Evolutionary conservation across 2,329 filamentous ascomycete species (phyloP), one percentile per base, ranked within the genome.

Genomic region (Ophiostoma populinum): DNA sequence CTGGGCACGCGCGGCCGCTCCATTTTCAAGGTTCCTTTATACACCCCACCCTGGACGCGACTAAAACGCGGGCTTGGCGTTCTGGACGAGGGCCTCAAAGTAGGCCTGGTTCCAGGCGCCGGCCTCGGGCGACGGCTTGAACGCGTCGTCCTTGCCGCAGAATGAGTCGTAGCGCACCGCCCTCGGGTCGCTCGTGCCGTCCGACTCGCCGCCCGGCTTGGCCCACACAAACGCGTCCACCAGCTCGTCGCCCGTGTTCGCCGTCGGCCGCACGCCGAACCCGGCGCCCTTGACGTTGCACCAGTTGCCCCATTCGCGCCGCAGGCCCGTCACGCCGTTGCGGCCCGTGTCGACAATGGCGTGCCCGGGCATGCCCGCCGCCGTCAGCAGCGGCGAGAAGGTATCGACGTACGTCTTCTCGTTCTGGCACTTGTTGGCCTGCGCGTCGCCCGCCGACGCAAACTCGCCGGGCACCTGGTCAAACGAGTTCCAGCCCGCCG

Each of bases 151-250:
- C 47, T 53, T 53, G 35, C 53, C 54, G 45, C 53, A 57, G 50
- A 55, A 55, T 42, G 44, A 48, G 47, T 56, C 53, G 45, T 54
- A 57, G 35, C 53, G 50, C 29, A 21, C 37, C 28, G 53, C 53
- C 21, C 46, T 49, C 26, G 37, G 43, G 49, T 56, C 54, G 45
- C 49, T 52, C 29, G 54, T 57, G n/a, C 55, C 55, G 35, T 58
- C 52, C 12, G 49, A 79, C 51, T 64, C 61, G 40, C 61, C 61
- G 44, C 71, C 70, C 12, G 72, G 72, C 62, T 77, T 77, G 47
- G 74, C 56, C 72, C 71, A 76, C 32, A 76, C 71, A 43, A 76
- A 71, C 24, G 70, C 68, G 51, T 77, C 73, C 35, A 63, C 61
- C 15, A 71, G 59, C 6, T 55, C 48, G 45, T 66, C 56, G 29